Percentiles rank a stretch among this genome's conserved stretches.
phyloP scores from a whole-genome alignment of 495 filamentous ascomycete genomes.

The Hypoxylon rickii region DNA sequence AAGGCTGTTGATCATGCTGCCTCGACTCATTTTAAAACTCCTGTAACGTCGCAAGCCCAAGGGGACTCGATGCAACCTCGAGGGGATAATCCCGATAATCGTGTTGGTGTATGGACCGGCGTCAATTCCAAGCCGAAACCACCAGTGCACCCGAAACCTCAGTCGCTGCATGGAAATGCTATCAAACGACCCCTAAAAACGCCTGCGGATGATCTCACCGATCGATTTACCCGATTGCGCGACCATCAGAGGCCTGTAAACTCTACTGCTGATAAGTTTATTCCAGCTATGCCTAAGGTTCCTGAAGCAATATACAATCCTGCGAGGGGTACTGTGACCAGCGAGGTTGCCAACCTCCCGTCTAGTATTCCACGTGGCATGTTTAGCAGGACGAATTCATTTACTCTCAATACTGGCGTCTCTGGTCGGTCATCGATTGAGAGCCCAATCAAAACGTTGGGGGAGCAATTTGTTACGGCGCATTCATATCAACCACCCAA shows the following conservation, averaged over 20 bases:
- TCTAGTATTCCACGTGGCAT: slow-evolving; percentile 54
- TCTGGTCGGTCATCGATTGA: slow-evolving; percentile 29
- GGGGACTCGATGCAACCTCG: no score
- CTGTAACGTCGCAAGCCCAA: slow-evolving; percentile 5
- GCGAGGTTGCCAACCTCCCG: slow-evolving; percentile 54
- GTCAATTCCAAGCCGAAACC: slow-evolving; percentile 48
- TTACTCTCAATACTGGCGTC: slow-evolving; percentile 40
- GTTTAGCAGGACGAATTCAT: slow-evolving; percentile 54
- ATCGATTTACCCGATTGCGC: slow-evolving; percentile 65
- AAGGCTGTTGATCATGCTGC: slow-evolving; percentile 1
- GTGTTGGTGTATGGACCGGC: background rate
- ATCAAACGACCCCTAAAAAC: slow-evolving; percentile 37
- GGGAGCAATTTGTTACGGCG: slow-evolving; percentile 40
- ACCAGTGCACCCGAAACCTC: slow-evolving; percentile 64
- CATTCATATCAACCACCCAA: slow-evolving; percentile 36
- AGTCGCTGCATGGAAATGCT: slow-evolving; percentile 60
- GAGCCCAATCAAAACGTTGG: slow-evolving; percentile 17
- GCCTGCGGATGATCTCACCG: slow-evolving; percentile 49
- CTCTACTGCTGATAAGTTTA: slow-evolving; percentile 49
- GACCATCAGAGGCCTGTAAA: slow-evolving; percentile 21
- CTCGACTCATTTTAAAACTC: slow-evolving; percentile 2
- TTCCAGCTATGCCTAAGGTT: slow-evolving; percentile 67
- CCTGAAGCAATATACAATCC: slow-evolving; percentile 90
- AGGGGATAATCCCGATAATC: no score
- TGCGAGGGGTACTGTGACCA: slow-evolving; percentile 58